Percentiles rank a stretch among this genome's conserved stretches.
Conservation (phyloP, 1,139 yeast species). For the Dujonia santamariae region DNA sequence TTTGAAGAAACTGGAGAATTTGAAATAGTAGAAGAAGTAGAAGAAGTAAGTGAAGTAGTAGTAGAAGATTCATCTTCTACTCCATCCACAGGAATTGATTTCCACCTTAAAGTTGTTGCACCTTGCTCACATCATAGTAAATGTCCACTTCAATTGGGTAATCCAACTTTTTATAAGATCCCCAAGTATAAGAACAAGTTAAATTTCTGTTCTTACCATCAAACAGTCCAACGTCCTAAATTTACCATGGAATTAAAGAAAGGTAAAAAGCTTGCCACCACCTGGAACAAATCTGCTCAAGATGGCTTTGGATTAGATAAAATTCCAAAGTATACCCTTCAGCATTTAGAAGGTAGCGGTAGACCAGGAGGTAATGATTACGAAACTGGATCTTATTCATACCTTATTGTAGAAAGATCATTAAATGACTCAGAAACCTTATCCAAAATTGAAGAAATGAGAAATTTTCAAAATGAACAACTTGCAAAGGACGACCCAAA, state of each 20-base stretch:
- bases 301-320: conserved; percentile 50
- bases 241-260: conserved; percentile 77
- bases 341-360: conserved; percentile 58
- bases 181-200: conserved; percentile 61
- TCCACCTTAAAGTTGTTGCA: conserved; percentile 65
- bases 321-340: conserved; percentile 23
- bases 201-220: conserved; percentile 74
- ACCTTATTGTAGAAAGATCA: conserved; percentile 69
- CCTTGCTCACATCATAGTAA: conserved; percentile 89
- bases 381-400: conserved; percentile 75
- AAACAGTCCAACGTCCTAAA: conserved; percentile 72
- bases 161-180: conserved; percentile 62
- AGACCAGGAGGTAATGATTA: conserved; percentile 69
- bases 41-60: not conserved
- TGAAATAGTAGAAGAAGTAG: conserved; percentile 28
- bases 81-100: conserved; percentile 29
- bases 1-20: conserved; percentile 41
- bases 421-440: conserved; percentile 31
- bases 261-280: conserved; percentile 70
- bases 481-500: conserved; percentile 27
- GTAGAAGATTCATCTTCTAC: not conserved
- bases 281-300: conserved; percentile 61
- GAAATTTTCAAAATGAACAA: conserved; percentile 23
- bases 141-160: conserved; percentile 83
- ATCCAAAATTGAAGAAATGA: conserved; percentile 29